Base-by-base conservation (phyloP, 73 alveolate species). In the Halteria grandinella region DNA sequence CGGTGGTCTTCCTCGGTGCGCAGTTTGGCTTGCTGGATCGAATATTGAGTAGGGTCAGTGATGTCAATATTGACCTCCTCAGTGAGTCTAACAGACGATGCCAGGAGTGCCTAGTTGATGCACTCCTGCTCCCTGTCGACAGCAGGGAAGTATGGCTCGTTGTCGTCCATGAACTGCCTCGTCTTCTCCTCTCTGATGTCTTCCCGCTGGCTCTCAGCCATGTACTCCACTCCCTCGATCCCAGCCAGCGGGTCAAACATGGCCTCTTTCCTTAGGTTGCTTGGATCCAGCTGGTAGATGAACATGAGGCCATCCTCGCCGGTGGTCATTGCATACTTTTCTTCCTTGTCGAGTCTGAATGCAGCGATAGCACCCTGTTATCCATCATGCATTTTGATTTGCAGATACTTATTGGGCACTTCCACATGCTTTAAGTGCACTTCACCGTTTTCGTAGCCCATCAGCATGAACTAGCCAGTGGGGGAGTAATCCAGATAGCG, bases 1-100 rank as follows among this genome's bases (percentile, higher is more conserved):
- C 93, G 84, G 69, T 86, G 88, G 54, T 93, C 97, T 58, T 93
- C 98, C 62, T 93, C 98, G 29, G 97, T 93, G 33, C 91, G 63
- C 25, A 90, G 52, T 77, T 93, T 86, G 33, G 94, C 94, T 69
- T 93, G 83, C 64, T 93, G 91, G 71, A 90, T 86, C 28, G 95
- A 79, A 66, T 80, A 78, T 27, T 58, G 81, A 28, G 75, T 54
- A 0, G 94, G 89, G 58, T 90, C 94, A 0, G 86, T 29, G 75
- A 89, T 89, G 75, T 94, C 99, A 43, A 81, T 92, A 20, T 86
- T 89, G 28, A 83, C 86, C 11, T 52, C 88, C 27, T 83, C 90
- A 18, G 85, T 70, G 12, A 59, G 45, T 23, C 71, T 81, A 3
- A 91, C 51, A 25, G 69, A 47, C 1, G 74, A 62, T n/a, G 86